phyloP scores from a whole-genome alignment of 352 stramenopile species.

The Globisporangium irregulare region DNA sequence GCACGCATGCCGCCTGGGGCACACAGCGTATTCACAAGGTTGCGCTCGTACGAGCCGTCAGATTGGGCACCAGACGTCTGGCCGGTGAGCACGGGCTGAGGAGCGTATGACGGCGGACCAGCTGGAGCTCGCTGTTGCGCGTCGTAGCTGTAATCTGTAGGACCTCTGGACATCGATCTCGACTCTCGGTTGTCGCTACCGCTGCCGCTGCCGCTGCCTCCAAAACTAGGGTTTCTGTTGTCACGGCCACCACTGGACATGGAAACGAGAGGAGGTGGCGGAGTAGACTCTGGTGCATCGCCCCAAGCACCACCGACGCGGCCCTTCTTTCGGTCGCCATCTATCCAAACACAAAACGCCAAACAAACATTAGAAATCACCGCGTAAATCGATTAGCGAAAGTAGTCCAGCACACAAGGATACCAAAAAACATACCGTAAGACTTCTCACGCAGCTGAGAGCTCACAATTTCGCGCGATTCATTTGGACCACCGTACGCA shows the following conservation, averaged over 20 bases:
- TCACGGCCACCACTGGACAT: constrained; percentile 33
- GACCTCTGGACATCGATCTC: constrained; percentile 32
- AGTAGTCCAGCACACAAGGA: not conserved
- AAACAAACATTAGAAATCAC: not conserved
- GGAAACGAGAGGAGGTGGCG: constrained; percentile 20
- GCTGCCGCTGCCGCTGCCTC: constrained; percentile 12
- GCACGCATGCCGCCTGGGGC: constrained; percentile 93
- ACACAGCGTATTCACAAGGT: constrained; percentile 91
- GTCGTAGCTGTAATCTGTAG: constrained; percentile 58
- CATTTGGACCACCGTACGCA: constrained; percentile 32
- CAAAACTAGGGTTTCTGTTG: constrained; percentile 46
- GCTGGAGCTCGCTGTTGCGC: constrained; percentile 21
- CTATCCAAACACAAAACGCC: constrained; percentile 20
- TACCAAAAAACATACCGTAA: constrained; percentile 43
- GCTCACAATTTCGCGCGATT: constrained; percentile 60
- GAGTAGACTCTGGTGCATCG: constrained; percentile 23
- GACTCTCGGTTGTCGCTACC: constrained; percentile 30
- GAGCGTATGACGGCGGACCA: constrained; percentile 22
- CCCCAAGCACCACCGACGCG: constrained; percentile 73
- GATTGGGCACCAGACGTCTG: constrained; percentile 76
- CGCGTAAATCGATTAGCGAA: not conserved
- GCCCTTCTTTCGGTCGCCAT: constrained; percentile 84
- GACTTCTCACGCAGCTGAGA: constrained; percentile 74
- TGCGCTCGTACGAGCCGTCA: constrained; percentile 91
- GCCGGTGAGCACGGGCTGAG: constrained; percentile 33